Base-by-base conservation (phyloP, 164 flowering plant species). In the Santalum album region DNA sequence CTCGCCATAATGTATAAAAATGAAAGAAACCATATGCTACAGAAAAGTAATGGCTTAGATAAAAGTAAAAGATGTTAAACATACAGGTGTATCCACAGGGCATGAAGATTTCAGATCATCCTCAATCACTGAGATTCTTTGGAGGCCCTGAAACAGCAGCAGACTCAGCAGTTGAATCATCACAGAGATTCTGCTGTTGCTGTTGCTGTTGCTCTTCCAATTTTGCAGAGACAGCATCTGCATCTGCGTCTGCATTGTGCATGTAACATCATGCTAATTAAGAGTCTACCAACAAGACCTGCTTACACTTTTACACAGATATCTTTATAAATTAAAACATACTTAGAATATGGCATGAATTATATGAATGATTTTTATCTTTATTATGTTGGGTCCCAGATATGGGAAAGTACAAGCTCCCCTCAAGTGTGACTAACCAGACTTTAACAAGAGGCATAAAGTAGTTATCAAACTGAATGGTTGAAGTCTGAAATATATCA, bases 171-270 rank as follows among this genome's bases (percentile, higher is more conserved):
- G 60, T 63, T 58, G 83, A 58, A 49, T 89, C 96, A 47, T 83
- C 94, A 38, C 80, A 50, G 46, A 70, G 44, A 64, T 69, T 69
- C 52, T 70, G 84, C 49, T 73, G 78, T 57, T 74, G n/a, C n/a
- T n/a, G n/a, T n/a, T n/a, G n/a, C n/a, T n/a, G 86, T 65, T 67
- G 79, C 39, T 87, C 90, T 23, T 87, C 96, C 58, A 54, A 60
- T 53, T 78, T 84, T 20, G 44, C 51, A 62, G 62, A 71, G 39
- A 67, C 64, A 66, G 60, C 61, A 59, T 80, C 90, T 83, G 79
- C 70, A 71, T 63, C n/a, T n/a, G n/a, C n/a, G n/a, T 14, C n/a
- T 23, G 50, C 22, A 42, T 22, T 14, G 12, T n/a, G n/a, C n/a
- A n/a, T n/a, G 45, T 43, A 32, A n/a, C 4, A 5, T 2, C 6